Conservation (phyloP, 257 asterid genomes). For the Solanum sejunctum region DNA sequence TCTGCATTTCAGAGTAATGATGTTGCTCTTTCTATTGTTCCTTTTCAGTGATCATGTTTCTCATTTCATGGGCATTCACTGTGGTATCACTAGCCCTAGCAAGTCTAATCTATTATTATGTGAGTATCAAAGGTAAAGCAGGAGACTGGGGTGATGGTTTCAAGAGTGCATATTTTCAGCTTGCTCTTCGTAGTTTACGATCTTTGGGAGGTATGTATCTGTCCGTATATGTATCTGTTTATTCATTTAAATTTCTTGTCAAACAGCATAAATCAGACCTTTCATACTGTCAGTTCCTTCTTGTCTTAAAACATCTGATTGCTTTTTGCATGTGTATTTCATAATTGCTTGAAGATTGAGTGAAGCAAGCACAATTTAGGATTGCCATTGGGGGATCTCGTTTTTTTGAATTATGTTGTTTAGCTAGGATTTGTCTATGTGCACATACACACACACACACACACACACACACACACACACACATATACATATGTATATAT, state of each 20-base stretch:
- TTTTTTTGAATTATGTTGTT: neutral
- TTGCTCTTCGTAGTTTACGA: slow-evolving; percentile 96
- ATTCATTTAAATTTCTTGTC: neutral
- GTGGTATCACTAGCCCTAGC: slow-evolving; percentile 92
- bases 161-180: slow-evolving; percentile 99
- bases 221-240: neutral
- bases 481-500: neutral
- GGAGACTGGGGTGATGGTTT: slow-evolving; percentile 99
- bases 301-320: neutral
- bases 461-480: no score
- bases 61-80: slow-evolving; percentile 93
- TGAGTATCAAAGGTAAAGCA: slow-evolving; percentile 95
- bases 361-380: neutral
- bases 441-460: no score
- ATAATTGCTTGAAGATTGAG: neutral
- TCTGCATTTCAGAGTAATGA: neutral
- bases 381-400: neutral
- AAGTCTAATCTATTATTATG: slow-evolving; percentile 86
- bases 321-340: neutral
- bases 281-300: neutral
- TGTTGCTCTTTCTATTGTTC: slow-evolving; percentile 2
- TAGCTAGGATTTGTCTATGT: neutral
- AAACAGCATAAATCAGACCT: neutral
- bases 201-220: slow-evolving; percentile 80
- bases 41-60: slow-evolving; percentile 87